Conservation (phyloP, 441 rosid genomes). For the Bruguiera hainesii region DNA sequence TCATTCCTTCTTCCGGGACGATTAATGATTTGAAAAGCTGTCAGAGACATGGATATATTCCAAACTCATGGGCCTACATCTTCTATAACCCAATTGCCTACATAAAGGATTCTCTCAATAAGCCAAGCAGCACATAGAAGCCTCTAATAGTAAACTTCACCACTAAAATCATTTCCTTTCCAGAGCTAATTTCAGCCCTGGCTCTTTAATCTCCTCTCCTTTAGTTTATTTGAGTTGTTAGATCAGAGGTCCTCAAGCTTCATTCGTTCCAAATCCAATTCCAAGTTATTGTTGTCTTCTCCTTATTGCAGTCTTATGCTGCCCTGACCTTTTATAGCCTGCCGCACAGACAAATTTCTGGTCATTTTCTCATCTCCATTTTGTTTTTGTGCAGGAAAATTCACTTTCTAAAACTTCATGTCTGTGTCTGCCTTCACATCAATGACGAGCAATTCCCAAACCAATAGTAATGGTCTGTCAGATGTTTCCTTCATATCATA, state of each 20-base stretch:
- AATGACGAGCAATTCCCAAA: slow-evolving; percentile 25
- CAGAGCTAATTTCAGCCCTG: neutral
- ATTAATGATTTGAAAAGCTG: too few relatives aligned
- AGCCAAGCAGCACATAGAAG: slow-evolving; percentile 4
- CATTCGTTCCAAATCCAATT: slow-evolving; percentile 8
- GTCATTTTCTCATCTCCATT: neutral
- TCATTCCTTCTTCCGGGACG: too few relatives aligned
- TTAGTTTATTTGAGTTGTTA: slow-evolving; percentile 21
- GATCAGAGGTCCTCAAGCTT: slow-evolving; percentile 4
- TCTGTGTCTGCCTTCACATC: slow-evolving; percentile 42
- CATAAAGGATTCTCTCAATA: slow-evolving; percentile 15
- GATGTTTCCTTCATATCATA: slow-evolving; percentile 46
- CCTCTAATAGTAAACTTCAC: slow-evolving; percentile 2
- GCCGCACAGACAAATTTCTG: slow-evolving; percentile 11
- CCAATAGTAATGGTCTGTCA: slow-evolving; percentile 21
- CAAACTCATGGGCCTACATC: slow-evolving; percentile 30
- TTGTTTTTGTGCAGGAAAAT: slow-evolving; percentile 2
- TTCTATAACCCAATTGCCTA: slow-evolving; percentile 20
- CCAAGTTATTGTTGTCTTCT: slow-evolving; percentile 17
- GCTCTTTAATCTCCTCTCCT: slow-evolving; percentile 2
- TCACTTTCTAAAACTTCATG: slow-evolving; percentile 4
- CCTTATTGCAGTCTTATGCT: neutral
- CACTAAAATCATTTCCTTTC: slow-evolving; percentile 9
- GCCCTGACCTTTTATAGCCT: slow-evolving; percentile 14
- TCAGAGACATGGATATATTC: slow-evolving; percentile 7